phyloP scores from a whole-genome alignment of 2,329 filamentous ascomycete genomes.

The Cladophialophora chaetospira region DNA sequence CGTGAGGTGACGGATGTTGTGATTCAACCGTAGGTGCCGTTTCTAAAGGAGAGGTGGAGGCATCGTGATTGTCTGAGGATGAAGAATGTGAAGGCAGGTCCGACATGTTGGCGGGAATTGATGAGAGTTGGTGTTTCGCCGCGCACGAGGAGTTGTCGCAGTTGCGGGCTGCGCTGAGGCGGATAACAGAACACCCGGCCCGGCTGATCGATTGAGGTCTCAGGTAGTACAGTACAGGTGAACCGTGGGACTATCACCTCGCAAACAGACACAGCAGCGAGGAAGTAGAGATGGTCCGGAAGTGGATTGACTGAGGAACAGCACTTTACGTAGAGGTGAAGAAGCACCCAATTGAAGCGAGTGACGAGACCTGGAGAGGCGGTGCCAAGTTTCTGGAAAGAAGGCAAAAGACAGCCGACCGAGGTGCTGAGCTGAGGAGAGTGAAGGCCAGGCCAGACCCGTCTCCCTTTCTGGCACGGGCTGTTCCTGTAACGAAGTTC shows the following conservation, averaged over 20 bases:
- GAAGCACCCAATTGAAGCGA: conserved; percentile 6
- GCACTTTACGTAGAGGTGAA: not conserved
- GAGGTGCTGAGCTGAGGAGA: not conserved
- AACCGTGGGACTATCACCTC: not conserved
- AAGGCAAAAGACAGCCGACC: conserved; percentile 2
- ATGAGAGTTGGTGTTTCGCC: conserved; percentile 19
- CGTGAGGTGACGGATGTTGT: conserved; percentile 9
- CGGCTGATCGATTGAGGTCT: not conserved
- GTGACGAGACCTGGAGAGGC: not conserved
- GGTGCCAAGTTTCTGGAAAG: conserved; percentile 14
- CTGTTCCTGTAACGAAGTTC: not conserved
- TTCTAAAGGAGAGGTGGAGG: conserved; percentile 9
- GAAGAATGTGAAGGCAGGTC: conserved; percentile 19
- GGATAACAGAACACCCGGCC: not conserved
- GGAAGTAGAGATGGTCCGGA: not conserved
- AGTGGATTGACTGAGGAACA: not conserved
- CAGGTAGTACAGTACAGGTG: not conserved
- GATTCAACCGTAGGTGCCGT: conserved; percentile 14
- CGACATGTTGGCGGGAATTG: conserved; percentile 31
- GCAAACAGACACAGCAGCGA: not conserved
- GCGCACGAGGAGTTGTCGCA: not conserved
- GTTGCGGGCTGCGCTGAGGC: not conserved
- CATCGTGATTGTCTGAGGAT: conserved; percentile 6
- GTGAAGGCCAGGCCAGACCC: conserved; percentile 1
- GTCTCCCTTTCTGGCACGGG: not conserved